Base-by-base conservation (phyloP, 768 basidiomycete species). In the Stropharia rugosoannulata region DNA sequence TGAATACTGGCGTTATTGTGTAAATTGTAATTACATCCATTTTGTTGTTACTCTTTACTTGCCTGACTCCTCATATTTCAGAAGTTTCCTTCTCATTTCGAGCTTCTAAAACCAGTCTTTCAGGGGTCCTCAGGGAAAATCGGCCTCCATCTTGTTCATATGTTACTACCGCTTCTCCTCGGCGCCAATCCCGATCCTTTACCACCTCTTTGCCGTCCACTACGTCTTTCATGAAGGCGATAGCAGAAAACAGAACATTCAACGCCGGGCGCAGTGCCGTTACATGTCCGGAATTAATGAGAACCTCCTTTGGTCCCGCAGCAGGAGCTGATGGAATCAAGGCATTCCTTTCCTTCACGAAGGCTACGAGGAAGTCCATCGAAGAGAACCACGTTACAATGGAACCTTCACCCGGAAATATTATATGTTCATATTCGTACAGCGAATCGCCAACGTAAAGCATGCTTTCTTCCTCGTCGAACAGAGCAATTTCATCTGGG, bases 401-500 rank as follows among this genome's bases (percentile, higher is more conserved):
- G n/a, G 80, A 79, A 22, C 81, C 83, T 62, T 80, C 77, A 35
- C 66, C 72, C 0, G 82, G 76, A 62, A 85, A 84, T 61, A 84
- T 79, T 62, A 83, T 84, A 5, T 72, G 75, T 36, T 77, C 81
- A 51, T 75, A 65, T 60, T 85, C 82, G 58, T 85, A 84, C 41
- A 82, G 66, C 43, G 80, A 76, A 57, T 84, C 83, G 2, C 84
- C 84, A 10, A 81, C 80, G 47, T 82, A 84, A 1, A 83, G 67
- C 80, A 82, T 80, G 57, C 65, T 68, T 50, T 83, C 82, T 5
- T 57, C 63, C 11, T 64, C 67, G 52, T 83, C 80, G 68, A 80
- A 84, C 3, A 83, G 58, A 0, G 80, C 81, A n/a, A 83, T 65
- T 59, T 82, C 77, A 66, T 84, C 84, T 2, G 82, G 83, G 0